Evolutionary conservation across 192 early-diverging fungal genomes (phyloP), one percentile per base, ranked within the genome.

Genomic region (Spizellomyces sp.): DNA sequence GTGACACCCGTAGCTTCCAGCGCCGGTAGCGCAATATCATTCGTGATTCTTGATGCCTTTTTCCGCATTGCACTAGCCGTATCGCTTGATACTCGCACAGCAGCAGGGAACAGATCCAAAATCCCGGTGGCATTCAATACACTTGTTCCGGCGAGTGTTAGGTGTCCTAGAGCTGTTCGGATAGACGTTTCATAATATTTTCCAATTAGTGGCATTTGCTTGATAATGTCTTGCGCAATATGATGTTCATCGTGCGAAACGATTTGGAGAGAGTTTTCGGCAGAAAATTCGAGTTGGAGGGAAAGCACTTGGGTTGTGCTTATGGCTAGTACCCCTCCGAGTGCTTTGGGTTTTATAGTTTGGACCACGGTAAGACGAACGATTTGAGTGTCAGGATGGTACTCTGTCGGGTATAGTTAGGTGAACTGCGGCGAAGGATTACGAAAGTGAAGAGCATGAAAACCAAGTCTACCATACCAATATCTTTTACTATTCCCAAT

Each of bases 251-350:
- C 17, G 64, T 84, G 83, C 42, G 72, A 57, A 21, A 76, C 79
- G 67, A 84, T 80, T 61, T 69, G 74, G 68, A 79, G 27, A 36
- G 27, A 58, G 47, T 55, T 52, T 45, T 48, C 27, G 56, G 36
- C 48, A 8, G 62, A 56, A 58, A 36, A 12, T 71, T 85, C 80
- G 47, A 85, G 70, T 70, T 85, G 83, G 41, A 85, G 70, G 21
- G 76, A 65, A 48, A 82, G 71, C 45, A 71, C 78, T 42, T 82
- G 79, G 62, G 78, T 75, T 36, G 79, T 85, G 12, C 73, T 73
- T 61, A 85, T 75, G 17, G 83, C 71, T 10, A 80, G 64, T 5
- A 81, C 60, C 44, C 83, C 83, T 10, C 83, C 83, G 12, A 85
- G 66, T 22, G 80, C 79, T 58, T 81, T 80, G 9, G 78, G 78